Base-by-base conservation (phyloP, 768 basidiomycete genomes). In the Pleurotus tuoliensis region DNA sequence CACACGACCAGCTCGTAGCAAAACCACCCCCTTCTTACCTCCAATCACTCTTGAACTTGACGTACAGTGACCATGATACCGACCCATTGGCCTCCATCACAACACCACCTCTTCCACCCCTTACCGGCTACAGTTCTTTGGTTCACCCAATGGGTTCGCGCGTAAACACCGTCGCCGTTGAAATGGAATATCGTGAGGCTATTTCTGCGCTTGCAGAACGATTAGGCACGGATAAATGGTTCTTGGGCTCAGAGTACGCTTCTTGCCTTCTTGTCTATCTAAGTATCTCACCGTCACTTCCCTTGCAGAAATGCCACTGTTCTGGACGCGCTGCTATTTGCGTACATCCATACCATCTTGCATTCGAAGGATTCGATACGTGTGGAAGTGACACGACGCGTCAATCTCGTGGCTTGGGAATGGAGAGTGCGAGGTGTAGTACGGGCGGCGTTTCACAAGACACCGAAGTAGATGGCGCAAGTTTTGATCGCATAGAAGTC, bases 391-490 rank as follows among this genome's bases (percentile, higher is more conserved):
- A 79, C 82, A 11, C 81, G 83, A 49, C 83, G 82, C 58, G 83
- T 82, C 40, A 93, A 93, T 63, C 85, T 94, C 41, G 83, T 91
- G 47, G 81, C 82, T 27, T 94, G 92, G 90, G 90, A 93, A 66
- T 80, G 74, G 61, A 74, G 83, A 30, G 84, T 93, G 16, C 81
- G 87, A 30, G 69, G 74, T 13, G 71, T 79, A 47, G 83, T 92
- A 6, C 73, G 77, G 39, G 73, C 72, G 45, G 78, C 82, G 3
- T 90, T 88, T 61, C 54, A 56, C 6, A 40, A 41, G 22, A 20
- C 37, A 38, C 18, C 39, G 8, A 39, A 40, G 20, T 62, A 51
- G 45, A 24, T 5, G 12, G 37, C 0, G 30, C 30, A 11, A 34
- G 11, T 11, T 34, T 34, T 11, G 30, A 4, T 11, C 11, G 30